These are phyloP conservation scores for Galerina sulciceps DNA, from an alignment of 768 basidiomycete genomes.

Conservation along the genomic window DNA sequence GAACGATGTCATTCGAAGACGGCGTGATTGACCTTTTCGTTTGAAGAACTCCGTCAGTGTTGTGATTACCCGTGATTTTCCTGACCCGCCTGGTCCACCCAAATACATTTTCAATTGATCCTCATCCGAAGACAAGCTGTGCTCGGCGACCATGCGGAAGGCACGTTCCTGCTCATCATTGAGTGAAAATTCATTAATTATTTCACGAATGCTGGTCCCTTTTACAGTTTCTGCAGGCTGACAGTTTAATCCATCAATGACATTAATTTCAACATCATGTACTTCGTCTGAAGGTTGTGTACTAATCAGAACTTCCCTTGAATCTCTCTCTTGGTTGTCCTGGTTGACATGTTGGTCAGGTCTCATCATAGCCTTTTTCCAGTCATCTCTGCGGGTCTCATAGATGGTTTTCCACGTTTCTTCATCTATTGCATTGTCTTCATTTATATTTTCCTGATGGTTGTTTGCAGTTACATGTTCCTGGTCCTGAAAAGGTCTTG, in stretches of 20 bases:
- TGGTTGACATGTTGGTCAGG: too few relatives aligned
- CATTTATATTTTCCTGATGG: too few relatives aligned
- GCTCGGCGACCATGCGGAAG: slow-evolving; percentile 33
- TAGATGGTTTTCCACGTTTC: neutral
- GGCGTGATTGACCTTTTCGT: slow-evolving; percentile 13
- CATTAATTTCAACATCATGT: too few relatives aligned
- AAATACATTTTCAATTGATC: slow-evolving; percentile 38
- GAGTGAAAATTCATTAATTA: slow-evolving; percentile 30
- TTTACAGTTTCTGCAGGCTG: too few relatives aligned
- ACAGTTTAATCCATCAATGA: too few relatives aligned
- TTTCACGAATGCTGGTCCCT: slow-evolving; percentile 17
- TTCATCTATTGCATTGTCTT: neutral
- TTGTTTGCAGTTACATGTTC: too few relatives aligned
- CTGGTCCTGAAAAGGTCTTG: too few relatives aligned
- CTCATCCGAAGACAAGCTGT: slow-evolving; percentile 15
- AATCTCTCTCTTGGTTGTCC: too few relatives aligned
- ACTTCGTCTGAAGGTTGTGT: too few relatives aligned
- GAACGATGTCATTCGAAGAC: slow-evolving; percentile 34
- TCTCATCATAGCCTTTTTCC: neutral
- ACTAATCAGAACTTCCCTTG: too few relatives aligned
- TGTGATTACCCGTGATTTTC: slow-evolving; percentile 43
- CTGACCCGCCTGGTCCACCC: slow-evolving; percentile 44
- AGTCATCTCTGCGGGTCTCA: neutral
- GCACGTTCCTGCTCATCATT: slow-evolving; percentile 38
- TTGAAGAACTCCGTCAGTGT: slow-evolving; percentile 37